A percentile compares a stretch with the other conserved stretches of the same genome.
Evolutionary conservation across 345 rosid genomes (phyloP).

Genomic region (Arabis alpina): DNA sequence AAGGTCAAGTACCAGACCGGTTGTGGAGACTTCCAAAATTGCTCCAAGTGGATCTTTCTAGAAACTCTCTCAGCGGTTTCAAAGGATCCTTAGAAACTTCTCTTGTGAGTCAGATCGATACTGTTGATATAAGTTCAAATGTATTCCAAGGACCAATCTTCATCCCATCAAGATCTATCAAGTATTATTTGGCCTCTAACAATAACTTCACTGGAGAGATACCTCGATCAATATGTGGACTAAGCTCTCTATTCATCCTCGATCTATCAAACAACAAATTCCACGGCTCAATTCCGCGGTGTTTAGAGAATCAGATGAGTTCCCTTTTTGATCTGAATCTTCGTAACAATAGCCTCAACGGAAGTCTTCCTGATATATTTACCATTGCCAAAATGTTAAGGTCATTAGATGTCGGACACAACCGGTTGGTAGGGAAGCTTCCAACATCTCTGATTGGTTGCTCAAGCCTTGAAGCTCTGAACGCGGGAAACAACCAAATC

Average conservation of each 20-base stretch:
- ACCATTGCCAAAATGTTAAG: not conserved
- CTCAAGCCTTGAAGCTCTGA: not conserved
- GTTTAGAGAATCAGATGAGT: not conserved
- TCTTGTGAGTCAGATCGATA: not conserved
- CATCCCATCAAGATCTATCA: not conserved
- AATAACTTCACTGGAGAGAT: slow-evolving; percentile 14
- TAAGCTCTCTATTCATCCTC: not conserved
- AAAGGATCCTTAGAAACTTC: not conserved
- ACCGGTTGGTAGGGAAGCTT: not conserved
- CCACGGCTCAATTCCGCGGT: not conserved
- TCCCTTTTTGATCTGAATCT: not conserved
- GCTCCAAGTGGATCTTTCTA: rapidly evolving
- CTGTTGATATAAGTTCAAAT: not conserved
- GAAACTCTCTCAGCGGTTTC: not conserved
- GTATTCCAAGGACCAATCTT: slow-evolving; percentile 6
- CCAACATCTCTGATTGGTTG: slow-evolving; percentile 3
- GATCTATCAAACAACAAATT: slow-evolving; percentile 10
- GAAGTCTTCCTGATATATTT: slow-evolving; percentile 1
- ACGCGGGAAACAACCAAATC: not conserved
- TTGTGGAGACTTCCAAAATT: not conserved
- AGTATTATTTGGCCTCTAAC: not conserved
- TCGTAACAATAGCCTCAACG: not conserved
- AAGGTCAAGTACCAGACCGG: slow-evolving; percentile 8
- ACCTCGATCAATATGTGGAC: not conserved
- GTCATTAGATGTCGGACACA: not conserved